Conservation (phyloP, 2,329 filamentous ascomycete species). For the Phaeosphaeriaceae sp. region DNA sequence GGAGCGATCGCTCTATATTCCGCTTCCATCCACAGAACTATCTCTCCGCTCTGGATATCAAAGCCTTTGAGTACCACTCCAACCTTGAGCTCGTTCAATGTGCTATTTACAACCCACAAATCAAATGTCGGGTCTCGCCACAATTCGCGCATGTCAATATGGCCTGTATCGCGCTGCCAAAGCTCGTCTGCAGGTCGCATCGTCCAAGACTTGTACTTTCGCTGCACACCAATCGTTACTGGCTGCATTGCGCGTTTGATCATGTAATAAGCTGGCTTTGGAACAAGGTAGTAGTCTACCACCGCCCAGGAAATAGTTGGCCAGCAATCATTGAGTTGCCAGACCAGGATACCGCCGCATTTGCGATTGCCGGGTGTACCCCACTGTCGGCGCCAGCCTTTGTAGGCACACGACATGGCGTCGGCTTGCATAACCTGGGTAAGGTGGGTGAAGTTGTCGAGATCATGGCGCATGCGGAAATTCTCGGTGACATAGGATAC, state of each 20-base stretch:
- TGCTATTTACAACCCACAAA: conserved; percentile 62
- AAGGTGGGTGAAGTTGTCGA: conserved; percentile 60
- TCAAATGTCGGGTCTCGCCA: conserved; percentile 52
- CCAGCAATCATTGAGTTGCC: conserved; percentile 90
- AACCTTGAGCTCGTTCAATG: conserved; percentile 50
- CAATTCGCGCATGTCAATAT: conserved; percentile 29
- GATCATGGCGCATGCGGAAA: conserved; percentile 64
- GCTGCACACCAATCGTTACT: conserved; percentile 63
- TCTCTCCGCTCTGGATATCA: conserved; percentile 59
- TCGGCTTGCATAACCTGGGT: conserved; percentile 68
- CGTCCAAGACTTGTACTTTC: conserved; percentile 58
- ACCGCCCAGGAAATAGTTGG: conserved; percentile 81
- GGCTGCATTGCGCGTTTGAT: conserved; percentile 62
- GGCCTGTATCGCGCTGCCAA: conserved; percentile 37
- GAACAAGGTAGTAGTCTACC: conserved; percentile 76
- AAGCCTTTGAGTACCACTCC: conserved; percentile 60
- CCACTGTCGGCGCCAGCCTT: conserved; percentile 77
- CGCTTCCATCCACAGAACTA: conserved; percentile 54
- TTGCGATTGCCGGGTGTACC: conserved; percentile 65
- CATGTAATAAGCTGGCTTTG: conserved; percentile 78
- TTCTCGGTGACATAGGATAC: conserved; percentile 91
- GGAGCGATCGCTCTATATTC: conserved; percentile 54
- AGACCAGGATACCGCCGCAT: conserved; percentile 77
- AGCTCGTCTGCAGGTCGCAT: conserved; percentile 49
- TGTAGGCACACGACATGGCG: conserved; percentile 65